Evolutionary conservation across 139 green algal genomes (phyloP), one percentile per base, ranked within the genome.

Genomic region (Tetraselmis striata): DNA sequence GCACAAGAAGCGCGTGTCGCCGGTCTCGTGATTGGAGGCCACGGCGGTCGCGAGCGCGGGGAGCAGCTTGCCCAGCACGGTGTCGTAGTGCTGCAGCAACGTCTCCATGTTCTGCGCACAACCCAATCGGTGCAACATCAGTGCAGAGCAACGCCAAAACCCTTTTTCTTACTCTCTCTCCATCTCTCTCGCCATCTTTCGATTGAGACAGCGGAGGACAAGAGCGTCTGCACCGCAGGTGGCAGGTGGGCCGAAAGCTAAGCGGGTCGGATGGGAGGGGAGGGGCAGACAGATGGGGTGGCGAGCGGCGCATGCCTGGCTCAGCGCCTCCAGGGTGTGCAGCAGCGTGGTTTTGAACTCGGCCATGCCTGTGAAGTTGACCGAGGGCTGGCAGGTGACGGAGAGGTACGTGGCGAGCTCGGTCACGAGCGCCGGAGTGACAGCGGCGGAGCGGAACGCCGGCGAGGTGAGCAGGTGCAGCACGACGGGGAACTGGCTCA

Each of bases 1-100:
- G 87, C 91, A 96, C 85, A 94, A 89, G 87, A 97, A 97, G 32
- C 94, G 90, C 22, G 82, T 91, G 86, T 98, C 94, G 2, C 87
- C 86, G 27, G 30, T 83, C 74, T 92, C 89, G 1, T 27, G 79
- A 1, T 58, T 76, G 32, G 85, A 81, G 1, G 76, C 80, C 23
- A 94, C 81, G 76, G 85, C 87, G 25, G 79, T 80, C n/a, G 91
- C 94, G 30, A 97, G 87, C 1, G 91, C 90, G 0, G 95, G 94
- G 77, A 97, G 85, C 28, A 97, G 85, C 5, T 84, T 31, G 29
- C 78, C 81, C 28, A 93, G 78, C 30, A 95, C 83, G 0, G 82
- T 83, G 1, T 77, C 79, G 81, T 87, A 80, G 67, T 93, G 88
- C 30, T 85, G 79, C 78, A 94, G 77, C 59, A 97, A 83, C 76